A percentile compares a stretch with the other conserved stretches of the same genome.
phyloP scores from a whole-genome alignment of 345 rosid genomes.

The Eucalyptus cloeziana region DNA sequence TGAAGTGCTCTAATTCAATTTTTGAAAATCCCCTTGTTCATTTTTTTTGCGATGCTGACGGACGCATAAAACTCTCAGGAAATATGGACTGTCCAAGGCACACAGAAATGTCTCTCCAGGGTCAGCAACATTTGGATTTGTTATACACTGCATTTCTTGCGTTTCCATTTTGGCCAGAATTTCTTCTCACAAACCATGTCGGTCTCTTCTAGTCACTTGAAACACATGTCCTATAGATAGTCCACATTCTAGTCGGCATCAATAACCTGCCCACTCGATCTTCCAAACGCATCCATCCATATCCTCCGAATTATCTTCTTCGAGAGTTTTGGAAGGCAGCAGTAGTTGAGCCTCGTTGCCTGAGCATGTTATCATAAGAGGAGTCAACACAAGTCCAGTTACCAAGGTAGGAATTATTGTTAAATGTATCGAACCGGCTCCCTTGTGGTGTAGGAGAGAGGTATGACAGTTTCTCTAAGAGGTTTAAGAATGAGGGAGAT shows the following conservation, averaged over 20 bases:
- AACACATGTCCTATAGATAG: neutral
- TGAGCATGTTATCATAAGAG: neutral
- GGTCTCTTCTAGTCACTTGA: neutral
- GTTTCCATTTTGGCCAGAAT: no score
- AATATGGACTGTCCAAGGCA: neutral
- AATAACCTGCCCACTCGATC: neutral
- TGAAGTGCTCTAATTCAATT: neutral
- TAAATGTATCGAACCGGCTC: neutral
- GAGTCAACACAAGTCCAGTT: neutral
- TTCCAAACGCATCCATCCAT: neutral
- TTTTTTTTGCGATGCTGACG: neutral
- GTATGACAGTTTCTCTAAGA: neutral
- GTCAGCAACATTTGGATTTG: no score
- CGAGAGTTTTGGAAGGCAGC: neutral
- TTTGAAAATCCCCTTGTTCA: neutral
- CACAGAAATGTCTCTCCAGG: neutral
- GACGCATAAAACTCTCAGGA: neutral
- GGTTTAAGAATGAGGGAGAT: neutral
- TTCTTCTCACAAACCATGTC: neutral
- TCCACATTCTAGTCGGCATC: neutral
- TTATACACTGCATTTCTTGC: no score
- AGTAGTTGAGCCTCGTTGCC: neutral
- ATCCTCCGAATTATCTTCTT: neutral
- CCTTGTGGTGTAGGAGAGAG: neutral
- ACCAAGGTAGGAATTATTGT: neutral